These are phyloP conservation scores for Aurinia saxatilis DNA, from an alignment of 345 rosid species.

Conservation along the genomic window DNA sequence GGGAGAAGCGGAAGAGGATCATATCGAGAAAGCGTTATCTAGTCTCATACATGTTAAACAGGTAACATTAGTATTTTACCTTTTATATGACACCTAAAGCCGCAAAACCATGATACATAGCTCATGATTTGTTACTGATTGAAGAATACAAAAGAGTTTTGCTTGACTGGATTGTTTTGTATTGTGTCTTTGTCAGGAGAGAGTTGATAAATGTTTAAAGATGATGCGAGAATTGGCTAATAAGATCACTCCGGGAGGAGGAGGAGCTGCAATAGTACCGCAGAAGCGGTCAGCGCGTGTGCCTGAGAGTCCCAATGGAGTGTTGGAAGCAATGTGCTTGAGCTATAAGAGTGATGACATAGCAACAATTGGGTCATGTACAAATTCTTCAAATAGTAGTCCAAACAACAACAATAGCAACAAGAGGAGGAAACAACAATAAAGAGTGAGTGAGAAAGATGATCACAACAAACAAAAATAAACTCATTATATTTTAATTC, in stretches of 20 bases:
- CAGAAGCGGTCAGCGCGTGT: not conserved
- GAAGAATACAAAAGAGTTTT: not conserved
- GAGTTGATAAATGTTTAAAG: conserved; percentile 41
- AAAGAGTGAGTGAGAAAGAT: not conserved
- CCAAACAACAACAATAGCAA: conserved; percentile 9
- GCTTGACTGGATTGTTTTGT: not conserved
- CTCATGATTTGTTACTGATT: not conserved
- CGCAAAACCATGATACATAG: not conserved
- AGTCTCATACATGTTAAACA: conserved; percentile 32
- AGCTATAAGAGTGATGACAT: conserved; percentile 52
- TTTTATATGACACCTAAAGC: not conserved
- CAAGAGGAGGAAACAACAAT: conserved; percentile 27
- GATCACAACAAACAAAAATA: not conserved
- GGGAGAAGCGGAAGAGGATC: conserved; percentile 28
- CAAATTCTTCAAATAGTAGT: conserved; percentile 34
- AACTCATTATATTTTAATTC: not conserved
- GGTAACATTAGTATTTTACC: conserved; percentile 23
- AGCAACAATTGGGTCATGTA: conserved; percentile 48
- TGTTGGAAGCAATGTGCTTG: conserved; percentile 49
- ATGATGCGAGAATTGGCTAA: conserved; percentile 34
- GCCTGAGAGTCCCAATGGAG: conserved; percentile 54
- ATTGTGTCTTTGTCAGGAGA: conserved; percentile 31
- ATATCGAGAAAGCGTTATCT: conserved; percentile 32
- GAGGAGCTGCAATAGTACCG: not conserved
- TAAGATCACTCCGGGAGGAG: conserved; percentile 5